Evolutionary conservation across 2,329 filamentous ascomycete species (phyloP).

Genomic region (Diplodia sapinea): DNA sequence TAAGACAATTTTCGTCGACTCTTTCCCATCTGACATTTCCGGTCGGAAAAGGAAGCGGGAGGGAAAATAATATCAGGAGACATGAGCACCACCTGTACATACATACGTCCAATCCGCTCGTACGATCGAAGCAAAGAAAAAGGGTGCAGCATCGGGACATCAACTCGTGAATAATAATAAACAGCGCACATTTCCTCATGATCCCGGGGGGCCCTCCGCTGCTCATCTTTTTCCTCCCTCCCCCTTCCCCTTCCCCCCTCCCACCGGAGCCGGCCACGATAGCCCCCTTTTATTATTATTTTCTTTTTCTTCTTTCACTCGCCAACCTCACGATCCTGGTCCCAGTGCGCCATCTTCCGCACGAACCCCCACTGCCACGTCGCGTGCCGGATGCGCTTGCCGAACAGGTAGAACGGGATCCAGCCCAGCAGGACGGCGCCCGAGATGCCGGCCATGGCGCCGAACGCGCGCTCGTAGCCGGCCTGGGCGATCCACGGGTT

Average conservation of each 20-base stretch:
- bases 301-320: conserved; percentile 45
- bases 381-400: conserved; percentile 54
- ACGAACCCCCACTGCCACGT: conserved; percentile 57
- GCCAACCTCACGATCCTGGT: conserved; percentile 61
- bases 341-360: conserved; percentile 57
- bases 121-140: not conserved
- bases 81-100: conserved; percentile 9
- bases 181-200: not conserved
- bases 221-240: no score
- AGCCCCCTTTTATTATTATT: not conserved
- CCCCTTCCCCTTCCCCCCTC: not conserved
- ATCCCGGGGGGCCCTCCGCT: no score
- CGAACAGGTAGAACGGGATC: conserved; percentile 61
- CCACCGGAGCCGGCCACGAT: no score
- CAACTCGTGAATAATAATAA: not conserved
- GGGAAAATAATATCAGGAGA: conserved; percentile 5
- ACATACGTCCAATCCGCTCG: not conserved
- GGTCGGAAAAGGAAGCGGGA: not conserved
- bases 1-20: not conserved
- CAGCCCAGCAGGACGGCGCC: conserved; percentile 55
- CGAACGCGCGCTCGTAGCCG: conserved; percentile 60
- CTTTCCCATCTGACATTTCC: not conserved
- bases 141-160: not conserved
- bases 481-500: conserved; percentile 61
- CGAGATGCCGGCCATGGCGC: conserved; percentile 64